Base-by-base conservation (phyloP, 2,329 filamentous ascomycete species). In the Fusarium sp. region DNA sequence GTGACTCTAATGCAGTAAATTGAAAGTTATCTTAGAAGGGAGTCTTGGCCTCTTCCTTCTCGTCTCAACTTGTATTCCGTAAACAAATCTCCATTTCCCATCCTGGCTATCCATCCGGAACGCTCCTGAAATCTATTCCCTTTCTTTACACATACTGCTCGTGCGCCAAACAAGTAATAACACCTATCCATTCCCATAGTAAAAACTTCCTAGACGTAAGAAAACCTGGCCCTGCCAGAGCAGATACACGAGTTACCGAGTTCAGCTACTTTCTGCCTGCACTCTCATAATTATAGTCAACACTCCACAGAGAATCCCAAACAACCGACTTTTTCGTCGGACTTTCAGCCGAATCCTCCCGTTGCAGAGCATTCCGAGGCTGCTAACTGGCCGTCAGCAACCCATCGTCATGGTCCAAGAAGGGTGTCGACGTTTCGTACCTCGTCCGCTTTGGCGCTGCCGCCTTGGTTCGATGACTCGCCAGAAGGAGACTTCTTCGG, bases 251-350 rank as follows among this genome's bases (percentile, higher is more conserved):
- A 58, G 35, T 8, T 35, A 39, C 9, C 45, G 11, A 29, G 31
- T 36, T n/a, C 17, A 27, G 38, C 69, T 74, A 79, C 68, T 71
- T 78, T 72, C 73, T 79, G n/a, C 62, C 58, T 4, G 76, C 73
- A 45, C 84, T 86, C 71, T 87, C 88, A 54, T 88, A 86, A 69
- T 83, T 89, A 49, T 90, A 83, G 74, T 91, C 89, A 31, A 90
- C 77, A 69, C 84, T 89, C 89, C 89, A 91, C 20, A 91, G 79
- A 17, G 87, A 85, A 72, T 90, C 89, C 88, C 89, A 92, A 14
- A 91, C 84, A 7, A 90, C 82, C 33, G 86, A 89, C 74, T 81
- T 86, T 79, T 84, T 87, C n/a, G 78, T 80, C 29, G 83, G 78
- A 65, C 83, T 84, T 59, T 83, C 79, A 15, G 63, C 58, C 72